Conservation (phyloP, 306 rosid species). For the Medicago arabica region DNA sequence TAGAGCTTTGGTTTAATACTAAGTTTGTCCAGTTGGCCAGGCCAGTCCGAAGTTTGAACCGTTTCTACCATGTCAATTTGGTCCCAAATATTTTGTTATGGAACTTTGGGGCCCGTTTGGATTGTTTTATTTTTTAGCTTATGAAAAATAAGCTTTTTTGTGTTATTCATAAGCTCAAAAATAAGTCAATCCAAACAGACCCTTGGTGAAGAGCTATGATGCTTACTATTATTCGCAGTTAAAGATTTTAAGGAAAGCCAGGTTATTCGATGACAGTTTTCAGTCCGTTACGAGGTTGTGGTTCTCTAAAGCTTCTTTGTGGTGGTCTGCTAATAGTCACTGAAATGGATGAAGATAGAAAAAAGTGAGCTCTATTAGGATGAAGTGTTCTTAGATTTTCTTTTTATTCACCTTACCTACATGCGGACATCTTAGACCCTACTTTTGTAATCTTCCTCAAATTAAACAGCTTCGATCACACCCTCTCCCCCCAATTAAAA, state of each 20-base stretch:
- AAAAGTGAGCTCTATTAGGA: constrained; percentile 12
- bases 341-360: background rate
- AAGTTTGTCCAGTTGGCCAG: background rate
- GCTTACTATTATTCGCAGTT: background rate
- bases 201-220: constrained; percentile 11
- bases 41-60: background rate
- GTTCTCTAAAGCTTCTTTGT: constrained; percentile 7
- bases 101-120: too few species aligned
- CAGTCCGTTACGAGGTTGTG: background rate
- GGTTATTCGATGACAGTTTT: constrained; percentile 4
- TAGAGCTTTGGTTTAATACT: background rate
- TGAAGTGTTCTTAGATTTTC: background rate
- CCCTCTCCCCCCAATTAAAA: too few species aligned
- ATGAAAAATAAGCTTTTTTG: too few species aligned
- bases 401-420: background rate
- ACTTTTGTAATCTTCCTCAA: background rate
- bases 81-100: background rate
- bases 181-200: too few species aligned
- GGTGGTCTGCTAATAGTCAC: constrained; percentile 17
- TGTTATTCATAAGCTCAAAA: too few species aligned
- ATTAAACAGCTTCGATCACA: background rate
- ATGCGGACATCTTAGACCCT: constrained; percentile 8
- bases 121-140: too few species aligned
- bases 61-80: constrained; percentile 15
- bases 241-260: background rate